These are phyloP conservation scores for Bonnemaisonia californica DNA, from an alignment of 31 red algal genomes.

Conservation along the genomic window DNA sequence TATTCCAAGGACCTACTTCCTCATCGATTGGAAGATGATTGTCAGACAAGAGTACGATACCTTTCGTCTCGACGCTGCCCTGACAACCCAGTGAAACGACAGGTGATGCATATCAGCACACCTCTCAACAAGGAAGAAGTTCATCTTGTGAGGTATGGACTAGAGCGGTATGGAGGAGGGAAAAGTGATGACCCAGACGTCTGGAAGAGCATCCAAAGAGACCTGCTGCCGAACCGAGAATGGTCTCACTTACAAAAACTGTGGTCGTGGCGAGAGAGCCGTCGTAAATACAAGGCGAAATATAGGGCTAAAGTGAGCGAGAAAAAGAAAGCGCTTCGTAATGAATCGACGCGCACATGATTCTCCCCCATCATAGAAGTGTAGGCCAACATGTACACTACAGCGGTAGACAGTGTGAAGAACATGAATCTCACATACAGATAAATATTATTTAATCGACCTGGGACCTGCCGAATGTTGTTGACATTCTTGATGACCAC, in stretches of 20 bases:
- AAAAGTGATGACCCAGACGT: constrained; percentile 14
- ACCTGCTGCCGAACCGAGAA: constrained; percentile 58
- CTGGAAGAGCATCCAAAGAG: constrained; percentile 65
- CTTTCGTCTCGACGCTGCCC: constrained; percentile 58
- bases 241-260: constrained; percentile 67
- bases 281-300: constrained; percentile 57
- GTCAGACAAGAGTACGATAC: constrained; percentile 53
- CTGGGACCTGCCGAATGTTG: too few species aligned
- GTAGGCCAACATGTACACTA: too few species aligned
- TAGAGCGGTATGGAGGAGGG: constrained; percentile 33
- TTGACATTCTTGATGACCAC: too few species aligned
- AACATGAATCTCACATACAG: too few species aligned
- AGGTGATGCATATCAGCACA: constrained; percentile 38
- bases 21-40: constrained; percentile 64
- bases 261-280: constrained; percentile 61
- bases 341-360: constrained; percentile 13
- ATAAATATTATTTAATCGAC: too few species aligned
- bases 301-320: constrained; percentile 52
- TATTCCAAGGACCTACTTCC: constrained; percentile 58
- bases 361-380: too few species aligned
- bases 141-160: constrained; percentile 25
- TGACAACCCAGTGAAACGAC: constrained; percentile 71
- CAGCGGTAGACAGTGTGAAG: too few species aligned
- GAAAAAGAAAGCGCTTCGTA: constrained; percentile 50
- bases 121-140: constrained; percentile 58